Conservation (phyloP, 352 stramenopile species). For the Phytophthora colocasiae region DNA sequence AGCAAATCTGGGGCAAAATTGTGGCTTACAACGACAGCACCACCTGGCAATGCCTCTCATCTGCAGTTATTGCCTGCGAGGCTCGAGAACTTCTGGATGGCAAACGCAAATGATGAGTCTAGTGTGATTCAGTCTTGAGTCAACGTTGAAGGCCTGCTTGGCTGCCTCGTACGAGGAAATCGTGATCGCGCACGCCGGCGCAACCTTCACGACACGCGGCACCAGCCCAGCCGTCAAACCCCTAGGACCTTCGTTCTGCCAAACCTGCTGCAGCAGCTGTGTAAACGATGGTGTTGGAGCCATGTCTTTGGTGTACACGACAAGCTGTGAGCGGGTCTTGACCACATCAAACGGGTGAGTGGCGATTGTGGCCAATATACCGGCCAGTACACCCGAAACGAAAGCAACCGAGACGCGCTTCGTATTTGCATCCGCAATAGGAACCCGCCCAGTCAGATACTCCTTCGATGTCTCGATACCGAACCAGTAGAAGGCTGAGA, state of each 20-base stretch:
- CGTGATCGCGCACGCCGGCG: slow-evolving; percentile 83
- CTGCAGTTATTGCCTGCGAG: neutral
- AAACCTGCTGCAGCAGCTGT: slow-evolving; percentile 62
- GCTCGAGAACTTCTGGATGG: neutral
- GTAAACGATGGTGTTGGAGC: slow-evolving; percentile 34
- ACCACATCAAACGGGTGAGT: slow-evolving; percentile 97
- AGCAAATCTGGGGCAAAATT: slow-evolving; percentile 39
- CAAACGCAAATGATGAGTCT: slow-evolving; percentile 9
- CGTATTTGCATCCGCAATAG: slow-evolving; percentile 34
- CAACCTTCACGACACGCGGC: slow-evolving; percentile 74
- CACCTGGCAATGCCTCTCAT: neutral
- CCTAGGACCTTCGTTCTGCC: slow-evolving; percentile 44
- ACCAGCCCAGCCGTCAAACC: slow-evolving; percentile 59
- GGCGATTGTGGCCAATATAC: slow-evolving; percentile 86
- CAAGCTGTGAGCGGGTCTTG: slow-evolving; percentile 91
- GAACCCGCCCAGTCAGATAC: slow-evolving; percentile 37
- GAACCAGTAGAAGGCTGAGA: slow-evolving; percentile 95
- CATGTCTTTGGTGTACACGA: slow-evolving; percentile 50
- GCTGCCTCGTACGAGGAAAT: slow-evolving; percentile 76
- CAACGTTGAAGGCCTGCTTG: slow-evolving; percentile 63
- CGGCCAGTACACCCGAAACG: slow-evolving; percentile 80
- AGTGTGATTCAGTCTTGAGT: slow-evolving; percentile 21
- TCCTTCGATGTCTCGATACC: slow-evolving; percentile 89
- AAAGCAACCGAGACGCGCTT: slow-evolving; percentile 75
- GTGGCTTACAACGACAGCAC: slow-evolving; percentile 14